These are phyloP conservation scores for Pseudomassariella vexata DNA, from an alignment of 2,329 filamentous ascomycete genomes.

Conservation along the genomic window DNA sequence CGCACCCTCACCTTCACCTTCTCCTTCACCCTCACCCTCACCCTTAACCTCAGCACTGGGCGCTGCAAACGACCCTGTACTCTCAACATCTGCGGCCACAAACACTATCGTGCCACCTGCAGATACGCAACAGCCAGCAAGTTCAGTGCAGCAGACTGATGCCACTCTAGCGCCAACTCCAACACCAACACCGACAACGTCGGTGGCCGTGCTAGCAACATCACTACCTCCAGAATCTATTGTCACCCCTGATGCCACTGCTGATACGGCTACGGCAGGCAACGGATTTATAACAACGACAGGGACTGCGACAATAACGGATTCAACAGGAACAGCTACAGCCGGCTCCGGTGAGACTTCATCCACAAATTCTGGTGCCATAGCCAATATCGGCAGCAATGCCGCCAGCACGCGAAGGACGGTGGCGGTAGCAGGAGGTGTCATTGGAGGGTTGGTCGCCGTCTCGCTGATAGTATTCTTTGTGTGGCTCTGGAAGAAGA, in stretches of 20 bases:
- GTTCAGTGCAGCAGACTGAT: slow-evolving; percentile 10
- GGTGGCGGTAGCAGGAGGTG: slow-evolving; percentile 43
- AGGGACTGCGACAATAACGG: slow-evolving; percentile 3
- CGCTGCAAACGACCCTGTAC: too few relatives aligned
- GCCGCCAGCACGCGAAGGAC: slow-evolving; percentile 26
- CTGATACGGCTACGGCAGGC: slow-evolving; percentile 2
- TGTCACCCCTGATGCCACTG: neutral
- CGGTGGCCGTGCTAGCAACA: neutral
- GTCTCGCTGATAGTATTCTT: slow-evolving; percentile 40
- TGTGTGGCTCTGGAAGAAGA: slow-evolving; percentile 45
- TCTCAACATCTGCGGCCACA: too few relatives aligned
- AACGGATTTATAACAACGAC: slow-evolving; percentile 8
- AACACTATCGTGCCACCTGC: too few relatives aligned
- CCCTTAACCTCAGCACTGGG: too few relatives aligned
- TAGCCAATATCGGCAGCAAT: slow-evolving; percentile 17
- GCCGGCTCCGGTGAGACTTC: too few relatives aligned
- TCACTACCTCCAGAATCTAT: neutral
- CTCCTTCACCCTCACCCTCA: too few relatives aligned
- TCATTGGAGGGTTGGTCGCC: slow-evolving; percentile 43
- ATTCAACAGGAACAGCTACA: slow-evolving; percentile 1
- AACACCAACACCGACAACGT: neutral
- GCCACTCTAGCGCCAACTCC: slow-evolving; percentile 6
- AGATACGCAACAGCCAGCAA: too few relatives aligned
- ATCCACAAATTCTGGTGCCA: too few relatives aligned
- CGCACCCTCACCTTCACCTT: neutral